Conservation (phyloP, 2,329 filamentous ascomycete genomes). For the Pezicula radicicola region DNA sequence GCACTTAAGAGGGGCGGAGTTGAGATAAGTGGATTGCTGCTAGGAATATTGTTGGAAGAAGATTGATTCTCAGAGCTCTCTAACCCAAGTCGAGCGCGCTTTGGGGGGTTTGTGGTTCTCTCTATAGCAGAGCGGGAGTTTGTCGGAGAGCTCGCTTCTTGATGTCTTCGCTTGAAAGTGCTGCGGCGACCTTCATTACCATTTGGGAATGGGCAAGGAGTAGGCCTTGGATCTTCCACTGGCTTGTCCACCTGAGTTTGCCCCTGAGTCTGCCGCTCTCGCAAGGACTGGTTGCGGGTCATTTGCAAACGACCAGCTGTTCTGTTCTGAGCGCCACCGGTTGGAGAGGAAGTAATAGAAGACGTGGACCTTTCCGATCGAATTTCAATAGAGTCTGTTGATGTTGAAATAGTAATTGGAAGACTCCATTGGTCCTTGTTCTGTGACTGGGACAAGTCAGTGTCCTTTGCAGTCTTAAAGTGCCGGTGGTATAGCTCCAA, state of each 20-base stretch:
- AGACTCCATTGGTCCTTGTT: background rate
- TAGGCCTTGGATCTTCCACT: too few relatives aligned
- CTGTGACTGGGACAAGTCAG: conserved; percentile 13
- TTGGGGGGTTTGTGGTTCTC: background rate
- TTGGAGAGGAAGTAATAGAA: background rate
- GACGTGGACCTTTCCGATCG: background rate
- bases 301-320: background rate
- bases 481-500: conserved; percentile 46
- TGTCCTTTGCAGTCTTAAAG: conserved; percentile 24
- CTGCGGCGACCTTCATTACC: too few relatives aligned
- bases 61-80: background rate
- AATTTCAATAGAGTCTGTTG: background rate
- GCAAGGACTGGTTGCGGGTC: background rate
- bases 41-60: background rate
- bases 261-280: too few relatives aligned
- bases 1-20: conserved; percentile 7
- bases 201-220: too few relatives aligned
- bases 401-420: background rate
- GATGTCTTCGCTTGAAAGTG: too few relatives aligned
- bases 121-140: too few relatives aligned
- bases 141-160: too few relatives aligned
- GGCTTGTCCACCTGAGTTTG: too few relatives aligned
- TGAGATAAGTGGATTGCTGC: background rate
- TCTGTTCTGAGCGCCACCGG: background rate
- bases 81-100: background rate